Percentiles rank a stretch among this genome's conserved stretches.
phyloP scores from a whole-genome alignment of 2,329 filamentous ascomycete species.

The Aspergillus amoenus region DNA sequence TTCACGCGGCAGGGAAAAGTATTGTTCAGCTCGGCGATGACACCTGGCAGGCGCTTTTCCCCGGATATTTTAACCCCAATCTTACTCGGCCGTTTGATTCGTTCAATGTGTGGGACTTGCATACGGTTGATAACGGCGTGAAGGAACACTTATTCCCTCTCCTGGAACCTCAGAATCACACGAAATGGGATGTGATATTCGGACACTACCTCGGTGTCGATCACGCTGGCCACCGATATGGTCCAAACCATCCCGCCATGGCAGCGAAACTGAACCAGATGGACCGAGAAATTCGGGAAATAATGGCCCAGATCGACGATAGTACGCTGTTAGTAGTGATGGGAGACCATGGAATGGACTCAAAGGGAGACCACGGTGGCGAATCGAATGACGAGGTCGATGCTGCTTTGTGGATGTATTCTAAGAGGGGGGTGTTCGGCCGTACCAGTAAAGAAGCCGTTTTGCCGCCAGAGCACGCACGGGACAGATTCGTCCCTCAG shows the following conservation, averaged over 20 bases:
- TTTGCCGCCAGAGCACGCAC: constrained; percentile 66
- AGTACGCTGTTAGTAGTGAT: constrained; percentile 88
- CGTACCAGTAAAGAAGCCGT: constrained; percentile 62
- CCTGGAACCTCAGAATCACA: constrained; percentile 62
- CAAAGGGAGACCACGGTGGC: constrained; percentile 95
- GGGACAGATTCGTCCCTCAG: constrained; percentile 71
- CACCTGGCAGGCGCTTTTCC: constrained; percentile 93
- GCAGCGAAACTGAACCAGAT: constrained; percentile 86
- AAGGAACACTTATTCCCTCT: constrained; percentile 81
- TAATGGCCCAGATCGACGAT: constrained; percentile 74
- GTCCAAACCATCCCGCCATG: constrained; percentile 91
- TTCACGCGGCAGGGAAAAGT: constrained; percentile 66
- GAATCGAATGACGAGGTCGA: constrained; percentile 96
- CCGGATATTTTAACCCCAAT: constrained; percentile 84
- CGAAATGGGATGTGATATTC: constrained; percentile 89
- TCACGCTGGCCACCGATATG: constrained; percentile 94
- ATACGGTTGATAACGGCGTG: constrained; percentile 95
- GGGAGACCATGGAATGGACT: constrained; percentile 99
- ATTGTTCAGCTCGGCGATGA: constrained; percentile 96
- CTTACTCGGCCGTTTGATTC: constrained; percentile 90
- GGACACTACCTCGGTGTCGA: constrained; percentile 94
- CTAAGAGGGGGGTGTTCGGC: constrained; percentile 81
- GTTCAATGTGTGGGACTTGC: constrained; percentile 97
- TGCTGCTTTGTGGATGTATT: constrained; percentile 98
- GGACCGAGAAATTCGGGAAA: constrained; percentile 72